Evolutionary conservation across 1,284 basidiomycete species (phyloP), one percentile per base, ranked within the genome.

Genomic region (Naganishia albida): DNA sequence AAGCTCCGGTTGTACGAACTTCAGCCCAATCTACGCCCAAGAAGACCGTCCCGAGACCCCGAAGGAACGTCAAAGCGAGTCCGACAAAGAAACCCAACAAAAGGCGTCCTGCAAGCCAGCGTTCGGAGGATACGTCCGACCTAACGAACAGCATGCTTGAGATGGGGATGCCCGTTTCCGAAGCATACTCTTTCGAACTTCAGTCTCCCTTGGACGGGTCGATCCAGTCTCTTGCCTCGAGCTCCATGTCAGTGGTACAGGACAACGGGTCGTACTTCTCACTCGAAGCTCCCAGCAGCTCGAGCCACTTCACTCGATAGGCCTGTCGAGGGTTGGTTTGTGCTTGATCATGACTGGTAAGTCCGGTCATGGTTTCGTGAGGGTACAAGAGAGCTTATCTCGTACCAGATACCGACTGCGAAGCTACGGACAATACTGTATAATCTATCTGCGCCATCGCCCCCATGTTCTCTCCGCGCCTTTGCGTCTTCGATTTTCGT

Each of bases 71-170:
- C 3, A 16, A 18, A 18, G 49, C 34, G 28, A 59, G 8, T 12
- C 30, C 56, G n/a, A 3, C 30, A 8, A 49, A 59, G 18, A 59
- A 59, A 15, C 28, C 28, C 18, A 49, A 16, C 44, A 59, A 59
- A 20, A 43, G 18, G 30, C 56, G 46, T 30, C 44, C 34, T 1
- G 16, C 20, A 4, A 34, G 25, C 28, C 44, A 46, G 25, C 44
- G n/a, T 20, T 26, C 20, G 18, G 26, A 40, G 28, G 50, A 52
- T 30, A 38, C 40, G 3, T 18, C 49, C 8, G 60, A 62, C 3
- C 7, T 43, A 1, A 12, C 60, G 18, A 43, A 46, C 23, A 30
- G 18, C 18, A 49, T 60, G 34, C 25, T n/a, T 43, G 34, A 30
- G 6, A 48, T 40, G 56, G 7, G 20, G 15, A 34, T 40, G 30